Evolutionary conservation across 192 early-diverging fungal species (phyloP).

Genomic region (Dimargaris xerosporica): DNA sequence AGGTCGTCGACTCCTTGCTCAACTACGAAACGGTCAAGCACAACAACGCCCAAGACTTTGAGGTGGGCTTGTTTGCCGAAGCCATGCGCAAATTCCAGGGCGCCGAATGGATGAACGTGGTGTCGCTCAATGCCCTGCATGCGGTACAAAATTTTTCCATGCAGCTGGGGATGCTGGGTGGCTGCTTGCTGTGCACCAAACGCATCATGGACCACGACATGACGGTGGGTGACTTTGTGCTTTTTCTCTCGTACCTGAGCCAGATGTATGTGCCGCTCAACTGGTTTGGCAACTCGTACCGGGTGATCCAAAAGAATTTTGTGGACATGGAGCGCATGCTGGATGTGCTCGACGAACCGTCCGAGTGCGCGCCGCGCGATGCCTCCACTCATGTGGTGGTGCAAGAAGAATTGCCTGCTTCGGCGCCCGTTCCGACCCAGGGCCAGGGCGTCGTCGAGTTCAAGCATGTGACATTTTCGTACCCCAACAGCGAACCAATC

Average conservation of each 20-base stretch:
- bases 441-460: conserved; percentile 20
- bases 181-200: conserved; percentile 70
- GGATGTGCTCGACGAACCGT: conserved; percentile 40
- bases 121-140: conserved; percentile 69
- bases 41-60: conserved; percentile 80
- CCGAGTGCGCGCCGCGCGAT: conserved; percentile 18
- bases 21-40: conserved; percentile 99
- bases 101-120: conserved; percentile 68
- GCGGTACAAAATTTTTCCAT: conserved; percentile 78
- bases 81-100: conserved; percentile 64
- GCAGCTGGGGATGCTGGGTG: conserved; percentile 62
- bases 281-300: conserved; percentile 91
- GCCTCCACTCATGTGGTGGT: background rate
- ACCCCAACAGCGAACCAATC: conserved; percentile 17
- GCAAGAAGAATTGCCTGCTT: background rate
- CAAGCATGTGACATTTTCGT: conserved; percentile 14
- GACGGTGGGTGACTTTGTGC: conserved; percentile 72
- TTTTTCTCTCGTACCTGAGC: conserved; percentile 71
- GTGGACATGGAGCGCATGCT: conserved; percentile 98
- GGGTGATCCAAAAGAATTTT: conserved; percentile 84
- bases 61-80: conserved; percentile 59
- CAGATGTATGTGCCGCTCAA: conserved; percentile 84
- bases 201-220: conserved; percentile 55
- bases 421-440: conserved; percentile 20
- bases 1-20: conserved; percentile 81